phyloP scores from a whole-genome alignment of 2,329 filamentous ascomycete species.

The Fusarium dimerum region DNA sequence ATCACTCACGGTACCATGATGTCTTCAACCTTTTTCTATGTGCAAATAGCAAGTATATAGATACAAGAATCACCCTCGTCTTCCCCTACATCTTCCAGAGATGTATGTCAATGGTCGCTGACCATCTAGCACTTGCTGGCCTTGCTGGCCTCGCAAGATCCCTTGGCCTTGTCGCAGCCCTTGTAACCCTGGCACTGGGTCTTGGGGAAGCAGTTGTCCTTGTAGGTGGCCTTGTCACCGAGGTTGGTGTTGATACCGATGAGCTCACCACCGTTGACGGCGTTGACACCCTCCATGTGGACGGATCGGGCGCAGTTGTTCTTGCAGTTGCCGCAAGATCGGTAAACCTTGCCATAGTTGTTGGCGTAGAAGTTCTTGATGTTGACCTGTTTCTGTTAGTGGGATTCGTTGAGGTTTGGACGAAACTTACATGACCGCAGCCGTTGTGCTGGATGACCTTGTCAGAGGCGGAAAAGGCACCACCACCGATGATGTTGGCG shows the following conservation, averaged over 20 bases:
- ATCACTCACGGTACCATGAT: too few species aligned
- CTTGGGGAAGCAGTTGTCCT: conserved; percentile 29
- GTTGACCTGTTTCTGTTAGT: conserved; percentile 22
- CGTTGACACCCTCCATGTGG: conserved; percentile 42
- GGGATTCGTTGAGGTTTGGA: too few species aligned
- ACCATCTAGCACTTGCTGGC: conserved; percentile 28
- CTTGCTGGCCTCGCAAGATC: conserved; percentile 29
- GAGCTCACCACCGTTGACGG: conserved; percentile 40
- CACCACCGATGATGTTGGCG: conserved; percentile 43
- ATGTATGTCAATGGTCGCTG: too few species aligned
- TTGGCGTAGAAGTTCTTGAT: conserved; percentile 43
- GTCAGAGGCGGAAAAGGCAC: conserved; percentile 44
- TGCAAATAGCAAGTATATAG: too few species aligned
- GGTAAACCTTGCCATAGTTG: conserved; percentile 47
- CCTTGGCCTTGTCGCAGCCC: conserved; percentile 29
- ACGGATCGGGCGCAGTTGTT: conserved; percentile 43
- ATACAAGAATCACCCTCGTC: too few species aligned
- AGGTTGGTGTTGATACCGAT: conserved; percentile 43
- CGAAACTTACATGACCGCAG: conserved; percentile 35
- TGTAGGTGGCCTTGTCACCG: conserved; percentile 31
- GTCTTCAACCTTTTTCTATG: too few species aligned
- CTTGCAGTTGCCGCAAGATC: conserved; percentile 26
- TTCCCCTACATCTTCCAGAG: too few species aligned
- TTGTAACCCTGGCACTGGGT: conserved; percentile 30
- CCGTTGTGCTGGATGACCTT: conserved; percentile 51